Conservation (phyloP, 2,329 filamentous ascomycete species). For the Metarhizium rileyi region DNA sequence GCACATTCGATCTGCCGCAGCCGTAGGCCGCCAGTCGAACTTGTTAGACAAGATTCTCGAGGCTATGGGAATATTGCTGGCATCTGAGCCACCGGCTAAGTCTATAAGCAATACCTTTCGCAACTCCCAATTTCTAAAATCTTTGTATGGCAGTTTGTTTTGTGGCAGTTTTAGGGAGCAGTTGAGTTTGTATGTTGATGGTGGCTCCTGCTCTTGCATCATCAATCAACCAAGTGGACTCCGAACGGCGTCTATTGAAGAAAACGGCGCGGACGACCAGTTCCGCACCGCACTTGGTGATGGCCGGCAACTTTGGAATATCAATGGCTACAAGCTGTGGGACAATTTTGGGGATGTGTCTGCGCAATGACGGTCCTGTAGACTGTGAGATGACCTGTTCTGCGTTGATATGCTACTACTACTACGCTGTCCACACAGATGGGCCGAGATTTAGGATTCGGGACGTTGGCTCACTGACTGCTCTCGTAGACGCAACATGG, state of each 20-base stretch:
- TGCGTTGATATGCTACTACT: no score
- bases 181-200: background rate
- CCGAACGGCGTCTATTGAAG: background rate
- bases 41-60: background rate
- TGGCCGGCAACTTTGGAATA: background rate
- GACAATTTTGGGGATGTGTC: background rate
- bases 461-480: no score
- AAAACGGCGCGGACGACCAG: background rate
- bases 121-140: background rate
- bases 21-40: background rate
- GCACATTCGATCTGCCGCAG: background rate
- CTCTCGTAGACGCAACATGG: no score
- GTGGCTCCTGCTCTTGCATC: background rate
- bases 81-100: background rate
- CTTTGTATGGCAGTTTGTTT: background rate
- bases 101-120: background rate
- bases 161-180: background rate
- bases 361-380: background rate
- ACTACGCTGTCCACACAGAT: no score
- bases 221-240: background rate
- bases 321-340: background rate
- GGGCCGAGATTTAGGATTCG: no score
- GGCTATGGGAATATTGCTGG: background rate
- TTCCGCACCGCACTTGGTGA: background rate
- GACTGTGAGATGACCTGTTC: no score